Base-by-base conservation (phyloP, 2,329 filamentous ascomycete species). In the Cadophora gregata region DNA sequence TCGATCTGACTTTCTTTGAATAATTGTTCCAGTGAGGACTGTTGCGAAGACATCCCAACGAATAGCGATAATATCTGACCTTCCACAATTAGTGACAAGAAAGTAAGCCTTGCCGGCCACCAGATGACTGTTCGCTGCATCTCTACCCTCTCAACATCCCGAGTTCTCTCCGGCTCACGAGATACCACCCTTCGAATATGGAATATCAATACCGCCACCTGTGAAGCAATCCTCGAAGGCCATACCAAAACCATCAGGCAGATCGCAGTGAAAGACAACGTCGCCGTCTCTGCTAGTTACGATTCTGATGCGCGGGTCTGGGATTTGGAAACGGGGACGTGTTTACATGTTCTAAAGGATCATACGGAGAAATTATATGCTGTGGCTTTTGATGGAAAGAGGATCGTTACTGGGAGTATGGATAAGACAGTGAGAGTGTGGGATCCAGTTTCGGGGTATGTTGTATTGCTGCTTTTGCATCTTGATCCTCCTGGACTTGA, bases 361-460 rank as follows among this genome's bases (percentile, higher is more conserved):
- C 95, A 98, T 79, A 97, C 97, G 79, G 97, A 93, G 78, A 94
- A 97, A 77, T 97, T 98, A 65, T 97, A 97, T 77, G 94, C 94
- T 36, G 96, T 98, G 76, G 95, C 93, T 0, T 97, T 97, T 79
- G 94, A 98, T 77, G 95, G 94, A 48, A 89, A 90, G 73, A 87
- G 93, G 70, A 93, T 97, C 62, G 94, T 95, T 42, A 97, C 95
- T 12, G 95, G 95, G 60, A 97, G 93, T 77, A 81, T 97, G 69
- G 95, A 98, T 79, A 97, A 94, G 3, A 97, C 93, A 71, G 93
- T 97, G 25, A 86, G 95, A 69, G 94, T 98, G 67, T 98, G 95
- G 95, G 93, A 98, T 81, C 91, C 92, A 24, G 86, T 85, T 53
- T 92, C 92, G 72, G 93, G 93, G 89, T 91, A 82, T 80, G 42